Evolutionary conservation across 2,329 filamentous ascomycete species (phyloP), one percentile per base, ranked within the genome.

Genomic region (Beauveria asiatica): DNA sequence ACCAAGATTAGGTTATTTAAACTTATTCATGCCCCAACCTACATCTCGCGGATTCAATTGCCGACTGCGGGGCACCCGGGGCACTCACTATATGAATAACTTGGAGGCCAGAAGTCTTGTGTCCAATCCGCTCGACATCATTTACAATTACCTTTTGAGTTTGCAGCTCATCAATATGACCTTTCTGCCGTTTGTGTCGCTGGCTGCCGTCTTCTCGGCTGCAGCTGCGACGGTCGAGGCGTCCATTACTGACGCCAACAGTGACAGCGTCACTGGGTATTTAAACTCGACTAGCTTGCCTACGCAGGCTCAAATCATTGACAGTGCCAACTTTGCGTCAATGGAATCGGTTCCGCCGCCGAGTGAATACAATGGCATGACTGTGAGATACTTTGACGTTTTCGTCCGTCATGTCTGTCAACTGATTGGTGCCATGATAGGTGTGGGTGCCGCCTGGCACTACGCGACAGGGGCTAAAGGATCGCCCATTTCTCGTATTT

Each of bases 401-500:
- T 10, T 46, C 19, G 19, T 42, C 41, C 2, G 8, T n/a, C 7
- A 42, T 3, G 17, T n/a, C 16, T 11, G 4, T 37, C 2, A 23
- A 6, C 54, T 48, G 5, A 57, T 48, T 33, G 42, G 10, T 30
- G n/a, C 16, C 0, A 21, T 78, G 63, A 1, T 30, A 60, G 58
- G 25, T 55, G 8, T 60, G 58, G 58, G 62, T 76, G 21, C 78
- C 77, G n/a, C 77, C 78, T 0, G 77, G 76, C 1, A 68, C 74
- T 25, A 73, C 73, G 0, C 59, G 70, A 9, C 70, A 74, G 17
- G 72, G 69, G 9, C 70, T 79, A 1, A 59, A 62, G 2, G 71
- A 70, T 21, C 76, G 70, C 65, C 72, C 75, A 10, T 76, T 76
- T 62, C 73, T 70, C 60, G 69, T 82, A 59, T 83, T 81, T 63